Evolutionary conservation across 345 rosid genomes (phyloP), one percentile per base, ranked within the genome.

Genomic region (Nephelium lappaceum): DNA sequence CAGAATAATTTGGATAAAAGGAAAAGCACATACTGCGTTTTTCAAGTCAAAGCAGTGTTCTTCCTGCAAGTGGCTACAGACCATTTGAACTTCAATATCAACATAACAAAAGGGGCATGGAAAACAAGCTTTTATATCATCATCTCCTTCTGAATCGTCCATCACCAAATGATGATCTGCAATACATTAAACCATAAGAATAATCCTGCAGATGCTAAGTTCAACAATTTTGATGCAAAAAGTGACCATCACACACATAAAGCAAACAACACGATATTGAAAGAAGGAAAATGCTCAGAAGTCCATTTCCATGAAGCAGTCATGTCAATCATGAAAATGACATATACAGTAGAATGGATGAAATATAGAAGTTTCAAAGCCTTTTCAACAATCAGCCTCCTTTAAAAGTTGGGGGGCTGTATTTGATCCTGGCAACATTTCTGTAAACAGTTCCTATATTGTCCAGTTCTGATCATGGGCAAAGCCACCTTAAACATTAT

Each of bases 21-120:
- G 76, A 63, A 41, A 80, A 77, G 47, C 39, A 84, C 87, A 31
- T 89, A 88, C 92, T 3, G 92, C 87, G 82, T 87, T 80, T 85
- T 80, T 87, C 63, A 89, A 84, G 82, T 85, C 86, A 81, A 91
- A 91, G 84, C 87, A 86, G 83, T 91, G 94, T 31, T 87, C 91
- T 25, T 89, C 88, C 82, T 84, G 89, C 77, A 87, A 82, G 78
- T 87, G 92, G 80, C 73, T 79, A 58, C 92, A 88, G 41, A 91
- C 76, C 60, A 75, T 36, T 49, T 83, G 80, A 42, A 86, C 53
- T 71, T 89, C 92, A 63, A 87, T 82, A 14, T 87, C 91, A 76
- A 86, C 80, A 21, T 89, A 85, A 72, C 94, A 91, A 81, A 86
- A 89, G 77, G 91, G 95, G 72, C 90, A 86, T 4, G 85, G 85